Base-by-base conservation (phyloP, 2,329 filamentous ascomycete species). In the Fusarium buharicum region DNA sequence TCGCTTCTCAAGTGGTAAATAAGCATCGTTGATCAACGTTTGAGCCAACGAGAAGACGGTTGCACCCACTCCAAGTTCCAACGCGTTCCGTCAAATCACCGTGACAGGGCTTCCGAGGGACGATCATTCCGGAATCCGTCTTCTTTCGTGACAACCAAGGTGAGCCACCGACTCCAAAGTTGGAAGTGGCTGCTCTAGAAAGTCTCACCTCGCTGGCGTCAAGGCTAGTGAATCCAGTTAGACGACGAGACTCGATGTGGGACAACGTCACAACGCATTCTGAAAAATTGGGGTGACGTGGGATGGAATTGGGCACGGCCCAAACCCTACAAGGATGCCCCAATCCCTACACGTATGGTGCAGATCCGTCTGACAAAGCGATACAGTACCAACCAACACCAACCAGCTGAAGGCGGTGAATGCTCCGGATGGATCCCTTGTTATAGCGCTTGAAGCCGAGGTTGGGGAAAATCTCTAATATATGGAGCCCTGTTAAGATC, bases 231-330 rank as follows among this genome's bases (percentile, higher is more conserved):
- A 27, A 18, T 31, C 33, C 45, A 33, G 45, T 34, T 27, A 40
- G 20, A 57, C 39, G 18, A 37, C 9, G n/a, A 27, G 18, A 4
- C 14, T 14, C 11, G 27, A 16, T 53, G 55, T 59, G 56, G 56
- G 12, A 59, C 56, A 59, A 33, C 24, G 56, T 59, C 36, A 54
- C 56, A 43, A 11, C 17, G 40, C 47, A 59, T 59, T 53, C 9
- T 59, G 38, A 47, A 27, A 13, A 12, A 17, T 38, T 38, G 17
- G 36, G 17, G 11, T 11, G 55, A 28, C 28, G 31, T 43, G 37
- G 45, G 46, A 54, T 18, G 6, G 24, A 4, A 17, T 4, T 16
- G 22, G 28, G 4, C 11, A 28, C 27, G 27, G 4, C 27, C 27
- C 27, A 11, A 12, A 11, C 1, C 27, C 27, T 17, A 14, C 34